phyloP scores from a whole-genome alignment of 2,329 filamentous ascomycete species.

The Elsinoe australis region DNA sequence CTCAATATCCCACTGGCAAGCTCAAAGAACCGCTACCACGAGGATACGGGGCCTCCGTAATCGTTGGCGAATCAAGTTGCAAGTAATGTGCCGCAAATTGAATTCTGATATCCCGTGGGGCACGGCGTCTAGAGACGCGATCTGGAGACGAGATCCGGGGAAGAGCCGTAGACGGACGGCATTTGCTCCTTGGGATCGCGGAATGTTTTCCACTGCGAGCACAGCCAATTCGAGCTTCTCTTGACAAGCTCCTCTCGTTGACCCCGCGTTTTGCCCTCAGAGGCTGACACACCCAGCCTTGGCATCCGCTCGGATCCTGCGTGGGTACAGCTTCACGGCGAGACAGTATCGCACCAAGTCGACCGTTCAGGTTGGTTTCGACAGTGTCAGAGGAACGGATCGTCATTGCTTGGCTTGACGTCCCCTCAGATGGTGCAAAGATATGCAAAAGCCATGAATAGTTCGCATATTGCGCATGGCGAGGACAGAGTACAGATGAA shows the following conservation, averaged over 20 bases:
- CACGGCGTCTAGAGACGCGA: constrained; percentile 1
- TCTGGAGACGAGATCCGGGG: constrained; percentile 1
- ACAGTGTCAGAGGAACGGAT: too few relatives aligned
- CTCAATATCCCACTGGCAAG: too few relatives aligned
- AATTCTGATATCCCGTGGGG: not conserved
- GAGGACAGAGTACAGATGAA: not conserved
- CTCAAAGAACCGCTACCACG: too few relatives aligned
- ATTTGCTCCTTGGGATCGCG: constrained; percentile 5
- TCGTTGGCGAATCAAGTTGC: constrained; percentile 2
- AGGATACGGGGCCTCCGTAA: constrained; percentile 1
- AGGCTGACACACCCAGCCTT: constrained; percentile 8
- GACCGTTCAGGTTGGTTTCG: too few relatives aligned
- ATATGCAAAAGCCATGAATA: constrained; percentile 6
- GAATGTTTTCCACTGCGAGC: not conserved
- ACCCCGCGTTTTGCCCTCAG: too few relatives aligned
- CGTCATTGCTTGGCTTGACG: too few relatives aligned
- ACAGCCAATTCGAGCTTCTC: too few relatives aligned
- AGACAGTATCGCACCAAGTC: too few relatives aligned
- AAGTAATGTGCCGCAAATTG: constrained; percentile 3
- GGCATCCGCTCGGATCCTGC: not conserved
- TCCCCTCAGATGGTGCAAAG: not conserved
- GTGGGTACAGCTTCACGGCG: too few relatives aligned
- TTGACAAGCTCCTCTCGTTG: too few relatives aligned
- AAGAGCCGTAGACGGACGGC: not conserved
- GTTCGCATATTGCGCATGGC: constrained; percentile 3